phyloP scores from a whole-genome alignment of 805 yeast species.

The Wickerhamiella azymoides region DNA sequence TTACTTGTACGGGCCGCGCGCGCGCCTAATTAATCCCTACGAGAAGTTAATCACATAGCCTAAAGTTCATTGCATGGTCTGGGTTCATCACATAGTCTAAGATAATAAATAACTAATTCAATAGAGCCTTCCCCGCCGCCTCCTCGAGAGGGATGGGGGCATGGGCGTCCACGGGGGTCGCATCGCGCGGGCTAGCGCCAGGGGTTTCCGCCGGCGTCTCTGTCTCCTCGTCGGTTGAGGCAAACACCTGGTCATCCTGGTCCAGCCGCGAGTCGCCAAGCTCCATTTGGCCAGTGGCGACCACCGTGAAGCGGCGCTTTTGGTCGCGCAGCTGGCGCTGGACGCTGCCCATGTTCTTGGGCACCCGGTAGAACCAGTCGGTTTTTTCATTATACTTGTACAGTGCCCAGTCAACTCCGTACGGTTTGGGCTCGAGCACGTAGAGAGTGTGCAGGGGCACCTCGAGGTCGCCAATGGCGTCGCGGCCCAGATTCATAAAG shows the following conservation, averaged over 20 bases:
- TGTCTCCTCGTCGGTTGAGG: background rate
- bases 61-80: background rate
- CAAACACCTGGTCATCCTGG: constrained; percentile 6
- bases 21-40: constrained; percentile 15
- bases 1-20: constrained; percentile 32
- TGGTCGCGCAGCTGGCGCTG: constrained; percentile 17
- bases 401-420: constrained; percentile 86
- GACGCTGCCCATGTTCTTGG: constrained; percentile 22
- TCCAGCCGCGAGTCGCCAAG: constrained; percentile 15
- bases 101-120: background rate
- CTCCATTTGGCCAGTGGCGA: constrained; percentile 16
- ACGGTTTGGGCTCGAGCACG: constrained; percentile 82
- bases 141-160: background rate
- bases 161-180: background rate
- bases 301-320: constrained; percentile 20
- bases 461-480: constrained; percentile 76
- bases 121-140: background rate
- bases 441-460: constrained; percentile 88
- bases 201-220: background rate
- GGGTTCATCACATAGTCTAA: no score
- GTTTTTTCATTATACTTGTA: constrained; percentile 70
- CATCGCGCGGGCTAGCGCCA: background rate
- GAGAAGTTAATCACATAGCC: constrained; percentile 7
- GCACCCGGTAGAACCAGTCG: constrained; percentile 65
- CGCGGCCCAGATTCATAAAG: constrained; percentile 64